Conservation (phyloP, 768 basidiomycete genomes). For the Amanita fuliginea region DNA sequence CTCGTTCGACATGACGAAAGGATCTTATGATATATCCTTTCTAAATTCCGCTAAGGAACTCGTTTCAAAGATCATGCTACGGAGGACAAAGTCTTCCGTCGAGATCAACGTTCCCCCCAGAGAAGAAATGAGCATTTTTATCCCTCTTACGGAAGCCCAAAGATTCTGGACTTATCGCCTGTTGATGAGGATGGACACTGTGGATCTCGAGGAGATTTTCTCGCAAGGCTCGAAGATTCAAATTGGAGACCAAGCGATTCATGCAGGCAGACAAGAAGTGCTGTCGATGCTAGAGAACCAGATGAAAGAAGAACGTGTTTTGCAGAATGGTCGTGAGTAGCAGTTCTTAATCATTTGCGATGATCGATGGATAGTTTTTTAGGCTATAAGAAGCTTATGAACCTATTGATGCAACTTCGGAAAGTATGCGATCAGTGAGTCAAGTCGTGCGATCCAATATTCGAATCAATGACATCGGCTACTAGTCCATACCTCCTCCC, state of each 20-base stretch:
- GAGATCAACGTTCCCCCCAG: conserved; percentile 37
- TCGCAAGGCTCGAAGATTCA: conserved; percentile 12
- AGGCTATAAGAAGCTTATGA: conserved; percentile 44
- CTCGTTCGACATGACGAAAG: conserved; percentile 42
- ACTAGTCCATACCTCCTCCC: conserved; percentile 44
- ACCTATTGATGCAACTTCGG: conserved; percentile 61
- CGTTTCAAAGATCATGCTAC: conserved; percentile 43
- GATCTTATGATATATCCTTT: conserved; percentile 38
- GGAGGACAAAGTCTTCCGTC: conserved; percentile 46
- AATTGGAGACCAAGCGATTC: conserved; percentile 13
- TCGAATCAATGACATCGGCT: neutral
- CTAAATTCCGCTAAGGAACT: conserved; percentile 37
- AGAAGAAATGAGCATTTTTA: conserved; percentile 45
- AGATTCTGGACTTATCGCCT: conserved; percentile 52
- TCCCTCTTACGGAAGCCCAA: conserved; percentile 49
- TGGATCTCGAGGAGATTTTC: conserved; percentile 40
- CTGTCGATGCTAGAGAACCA: conserved; percentile 26
- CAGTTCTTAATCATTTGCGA: neutral
- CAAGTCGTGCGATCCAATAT: neutral
- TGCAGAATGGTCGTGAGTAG: conserved; percentile 15
- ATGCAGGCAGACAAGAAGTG: conserved; percentile 28
- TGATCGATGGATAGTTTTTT: conserved; percentile 10
- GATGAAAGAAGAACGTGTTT: conserved; percentile 16
- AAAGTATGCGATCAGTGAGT: conserved; percentile 61
- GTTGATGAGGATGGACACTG: conserved; percentile 38